A percentile compares a stretch with the other conserved stretches of the same genome.
phyloP scores from a whole-genome alignment of 1,284 basidiomycete species.

The Anthracocystis setariae region DNA sequence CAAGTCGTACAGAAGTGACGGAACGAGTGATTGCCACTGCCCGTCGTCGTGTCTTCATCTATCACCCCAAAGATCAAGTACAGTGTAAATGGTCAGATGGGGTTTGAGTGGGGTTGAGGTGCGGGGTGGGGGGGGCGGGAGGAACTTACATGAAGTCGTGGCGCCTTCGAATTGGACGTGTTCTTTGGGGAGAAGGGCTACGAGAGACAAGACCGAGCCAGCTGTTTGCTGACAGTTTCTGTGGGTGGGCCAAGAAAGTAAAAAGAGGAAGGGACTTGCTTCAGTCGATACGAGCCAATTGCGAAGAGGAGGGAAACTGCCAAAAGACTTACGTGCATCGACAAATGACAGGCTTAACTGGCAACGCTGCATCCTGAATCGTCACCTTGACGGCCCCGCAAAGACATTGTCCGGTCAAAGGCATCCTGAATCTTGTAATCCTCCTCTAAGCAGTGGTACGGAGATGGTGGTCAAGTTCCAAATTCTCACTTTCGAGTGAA shows the following conservation, averaged over 20 bases:
- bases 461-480: too few species aligned
- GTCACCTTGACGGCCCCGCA: constrained; percentile 33
- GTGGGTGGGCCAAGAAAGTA: too few species aligned
- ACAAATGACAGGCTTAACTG: constrained; percentile 25
- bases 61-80: not conserved
- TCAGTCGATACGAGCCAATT: too few species aligned
- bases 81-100: not conserved
- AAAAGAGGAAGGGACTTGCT: too few species aligned
- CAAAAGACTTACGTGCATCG: too few species aligned
- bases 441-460: too few species aligned
- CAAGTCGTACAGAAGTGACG: constrained; percentile 28
- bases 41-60: constrained; percentile 14
- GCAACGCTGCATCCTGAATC: constrained; percentile 23
- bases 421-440: constrained; percentile 19
- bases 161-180: constrained; percentile 29
- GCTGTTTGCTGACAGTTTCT: constrained; percentile 41
- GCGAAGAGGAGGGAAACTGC: too few species aligned
- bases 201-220: constrained; percentile 33
- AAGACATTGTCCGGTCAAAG: constrained; percentile 31
- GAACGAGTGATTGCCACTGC: constrained; percentile 15
- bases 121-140: not conserved
- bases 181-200: constrained; percentile 21
- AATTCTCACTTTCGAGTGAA: too few species aligned
- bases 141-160: constrained; percentile 20
- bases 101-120: not conserved